These are phyloP conservation scores for Boletus barrowsii DNA, from an alignment of 768 basidiomycete species.

Conservation along the genomic window DNA sequence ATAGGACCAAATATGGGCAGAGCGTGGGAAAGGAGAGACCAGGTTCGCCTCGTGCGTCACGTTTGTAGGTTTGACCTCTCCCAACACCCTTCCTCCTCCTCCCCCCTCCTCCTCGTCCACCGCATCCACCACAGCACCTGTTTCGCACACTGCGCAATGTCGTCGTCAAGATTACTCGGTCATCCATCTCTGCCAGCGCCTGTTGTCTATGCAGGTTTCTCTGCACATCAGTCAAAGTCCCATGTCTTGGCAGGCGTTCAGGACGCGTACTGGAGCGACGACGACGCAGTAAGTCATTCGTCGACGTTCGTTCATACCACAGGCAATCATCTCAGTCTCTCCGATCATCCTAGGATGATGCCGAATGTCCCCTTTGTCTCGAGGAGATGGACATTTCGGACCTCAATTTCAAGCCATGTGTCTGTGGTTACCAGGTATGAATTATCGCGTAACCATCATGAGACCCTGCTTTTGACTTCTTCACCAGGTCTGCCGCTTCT, in stretches of 20 bases:
- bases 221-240: slow-evolving; percentile 75
- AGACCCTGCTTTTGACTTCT: slow-evolving; percentile 10
- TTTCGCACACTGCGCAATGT: slow-evolving; percentile 34
- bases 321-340: slow-evolving; percentile 12
- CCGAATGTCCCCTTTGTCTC: slow-evolving; percentile 95
- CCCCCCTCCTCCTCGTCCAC: slow-evolving; percentile 20
- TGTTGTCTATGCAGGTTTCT: slow-evolving; percentile 67
- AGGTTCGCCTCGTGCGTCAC: slow-evolving; percentile 27
- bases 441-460: slow-evolving; percentile 15
- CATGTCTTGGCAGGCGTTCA: slow-evolving; percentile 86
- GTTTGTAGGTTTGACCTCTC: slow-evolving; percentile 20
- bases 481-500: slow-evolving; percentile 94
- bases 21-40: slow-evolving; percentile 21
- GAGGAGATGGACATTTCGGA: slow-evolving; percentile 99
- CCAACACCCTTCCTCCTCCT: not conserved
- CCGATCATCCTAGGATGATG: slow-evolving; percentile 71
- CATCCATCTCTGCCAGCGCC: slow-evolving; percentile 71
- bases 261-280: slow-evolving; percentile 97
- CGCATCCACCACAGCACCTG: slow-evolving; percentile 1
- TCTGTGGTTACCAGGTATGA: slow-evolving; percentile 93
- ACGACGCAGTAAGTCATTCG: slow-evolving; percentile 63
- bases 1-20: slow-evolving; percentile 17
- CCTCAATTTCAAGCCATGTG: slow-evolving; percentile 98
- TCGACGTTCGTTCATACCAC: slow-evolving; percentile 3
- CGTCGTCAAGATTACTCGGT: slow-evolving; percentile 53